A percentile compares a stretch with the other conserved stretches of the same genome.
Conservation (phyloP, 2,329 filamentous ascomycete genomes). For the Cladorrhinum sp. region DNA sequence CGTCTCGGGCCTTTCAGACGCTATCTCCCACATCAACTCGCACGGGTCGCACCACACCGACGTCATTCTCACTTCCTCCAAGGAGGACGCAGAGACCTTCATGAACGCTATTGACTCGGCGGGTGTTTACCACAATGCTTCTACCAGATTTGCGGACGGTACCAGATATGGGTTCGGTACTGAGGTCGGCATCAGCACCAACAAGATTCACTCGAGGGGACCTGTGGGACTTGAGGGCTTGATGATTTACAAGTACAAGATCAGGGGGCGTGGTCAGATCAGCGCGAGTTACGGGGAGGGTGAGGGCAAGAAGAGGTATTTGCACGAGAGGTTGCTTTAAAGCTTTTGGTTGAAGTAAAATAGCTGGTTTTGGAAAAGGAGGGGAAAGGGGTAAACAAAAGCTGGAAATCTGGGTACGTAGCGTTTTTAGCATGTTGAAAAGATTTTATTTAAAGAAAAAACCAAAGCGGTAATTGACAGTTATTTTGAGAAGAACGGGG, state of each 20-base stretch:
- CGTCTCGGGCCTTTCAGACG: conserved; percentile 64
- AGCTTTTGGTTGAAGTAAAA: not conserved
- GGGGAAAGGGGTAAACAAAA: no score
- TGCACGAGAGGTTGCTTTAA: conserved; percentile 52
- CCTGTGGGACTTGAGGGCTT: conserved; percentile 92
- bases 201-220: conserved; percentile 93
- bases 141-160: conserved; percentile 89
- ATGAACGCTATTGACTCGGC: conserved; percentile 83
- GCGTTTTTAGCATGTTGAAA: no score
- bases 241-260: conserved; percentile 96
- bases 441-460: no score
- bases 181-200: conserved; percentile 97
- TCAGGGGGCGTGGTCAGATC: conserved; percentile 80
- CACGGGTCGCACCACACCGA: conserved; percentile 96
- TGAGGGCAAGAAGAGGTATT: conserved; percentile 56
- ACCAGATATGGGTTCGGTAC: conserved; percentile 98
- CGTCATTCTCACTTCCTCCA: conserved; percentile 72
- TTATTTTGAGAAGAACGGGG: no score
- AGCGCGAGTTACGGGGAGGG: conserved; percentile 71
- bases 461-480: no score
- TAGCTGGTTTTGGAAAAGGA: not conserved
- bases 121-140: conserved; percentile 96
- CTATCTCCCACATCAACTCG: conserved; percentile 83
- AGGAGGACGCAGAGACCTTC: conserved; percentile 71
- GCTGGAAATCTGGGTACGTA: no score